phyloP scores from a whole-genome alignment of 148 eudicot genomes.

The Camellia sinensis region DNA sequence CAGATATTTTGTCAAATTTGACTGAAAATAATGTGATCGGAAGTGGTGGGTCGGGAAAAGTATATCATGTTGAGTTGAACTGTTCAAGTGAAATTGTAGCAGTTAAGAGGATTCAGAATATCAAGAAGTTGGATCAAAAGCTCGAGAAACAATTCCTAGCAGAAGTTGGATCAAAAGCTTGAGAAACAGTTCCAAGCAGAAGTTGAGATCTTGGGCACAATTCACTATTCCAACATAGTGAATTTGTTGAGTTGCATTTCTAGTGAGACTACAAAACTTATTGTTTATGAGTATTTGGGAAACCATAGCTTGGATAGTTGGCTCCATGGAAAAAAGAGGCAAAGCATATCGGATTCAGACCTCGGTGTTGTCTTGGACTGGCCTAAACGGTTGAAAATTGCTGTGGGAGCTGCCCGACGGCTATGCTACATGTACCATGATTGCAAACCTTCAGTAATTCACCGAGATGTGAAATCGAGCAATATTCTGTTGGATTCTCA shows the following conservation, averaged over 20 bases:
- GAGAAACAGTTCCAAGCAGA: slow-evolving; percentile 38
- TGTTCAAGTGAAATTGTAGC: slow-evolving; percentile 27
- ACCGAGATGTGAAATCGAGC: slow-evolving; percentile 37
- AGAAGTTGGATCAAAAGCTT: slow-evolving; percentile 23
- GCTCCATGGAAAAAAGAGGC: slow-evolving; percentile 28
- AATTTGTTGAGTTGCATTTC: slow-evolving; percentile 35
- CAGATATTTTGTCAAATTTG: slow-evolving; percentile 24
- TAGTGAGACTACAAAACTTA: slow-evolving; percentile 28
- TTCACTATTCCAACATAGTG: slow-evolving; percentile 37
- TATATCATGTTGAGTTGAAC: slow-evolving; percentile 22
- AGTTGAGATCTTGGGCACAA: slow-evolving; percentile 29
- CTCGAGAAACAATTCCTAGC: no score
- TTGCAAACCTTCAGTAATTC: slow-evolving; percentile 32
- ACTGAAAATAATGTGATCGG: slow-evolving; percentile 33
- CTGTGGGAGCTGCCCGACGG: slow-evolving; percentile 35
- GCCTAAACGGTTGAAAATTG: slow-evolving; percentile 40
- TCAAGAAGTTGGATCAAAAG: no score
- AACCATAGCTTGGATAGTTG: slow-evolving; percentile 37
- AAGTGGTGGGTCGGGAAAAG: slow-evolving; percentile 39
- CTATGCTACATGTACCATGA: slow-evolving; percentile 44
- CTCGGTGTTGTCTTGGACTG: slow-evolving; percentile 27
- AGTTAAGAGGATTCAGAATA: slow-evolving; percentile 35
- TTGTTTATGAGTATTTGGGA: slow-evolving; percentile 40
- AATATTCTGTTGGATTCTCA: slow-evolving; percentile 31
- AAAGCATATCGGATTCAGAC: not conserved